Base-by-base conservation (phyloP, 2,329 filamentous ascomycete genomes). In the Colletotrichum echinochloae region DNA sequence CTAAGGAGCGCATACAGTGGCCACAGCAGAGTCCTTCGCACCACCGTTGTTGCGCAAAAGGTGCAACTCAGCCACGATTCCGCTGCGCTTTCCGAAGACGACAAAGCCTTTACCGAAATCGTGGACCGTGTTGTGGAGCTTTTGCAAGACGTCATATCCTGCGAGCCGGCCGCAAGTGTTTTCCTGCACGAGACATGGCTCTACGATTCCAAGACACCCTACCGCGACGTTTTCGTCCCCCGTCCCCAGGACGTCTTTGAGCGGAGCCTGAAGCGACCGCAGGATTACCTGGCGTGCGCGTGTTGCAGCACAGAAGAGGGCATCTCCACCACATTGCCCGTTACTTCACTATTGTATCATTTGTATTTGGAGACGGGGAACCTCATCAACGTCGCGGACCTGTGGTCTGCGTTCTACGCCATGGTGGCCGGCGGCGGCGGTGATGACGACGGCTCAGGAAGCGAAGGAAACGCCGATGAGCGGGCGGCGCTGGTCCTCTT, bases 31-130 rank as follows among this genome's bases (percentile, higher is more conserved):
- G 89, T 92, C 52, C 81, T 94, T 49, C 87, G 94, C 54, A 94
- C 93, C 1, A 95, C 93, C 0, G 89, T 95, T 39, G 89, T 95
- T 60, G 92, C 92, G 20, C 92, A 95, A 77, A 92, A 93, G 77
- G 92, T 96, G 23, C 91, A 94, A 76, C 85, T 96, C 49, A 94
- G 91, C 80, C 92, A 90, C 73, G 91, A 94, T 77, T 90, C 91
- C 74, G 90, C 92, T 1, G 84, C 88, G 4, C 85, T 95, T 35
- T 92, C 91, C 0, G 86, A 90, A 54, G 86, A 91, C 74, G 93
- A 95, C 80, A 89, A 88, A 73, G 86, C 87, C 6, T 94, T 94
- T 77, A 94, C 92, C 20, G 81, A 84, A 30, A 80, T 93, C 14
- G 84, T 95, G 5, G 88, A 92, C 73, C 78, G 79, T 1, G 81